phyloP scores from a whole-genome alignment of 495 filamentous ascomycete species.

The Penicillium angulare region DNA sequence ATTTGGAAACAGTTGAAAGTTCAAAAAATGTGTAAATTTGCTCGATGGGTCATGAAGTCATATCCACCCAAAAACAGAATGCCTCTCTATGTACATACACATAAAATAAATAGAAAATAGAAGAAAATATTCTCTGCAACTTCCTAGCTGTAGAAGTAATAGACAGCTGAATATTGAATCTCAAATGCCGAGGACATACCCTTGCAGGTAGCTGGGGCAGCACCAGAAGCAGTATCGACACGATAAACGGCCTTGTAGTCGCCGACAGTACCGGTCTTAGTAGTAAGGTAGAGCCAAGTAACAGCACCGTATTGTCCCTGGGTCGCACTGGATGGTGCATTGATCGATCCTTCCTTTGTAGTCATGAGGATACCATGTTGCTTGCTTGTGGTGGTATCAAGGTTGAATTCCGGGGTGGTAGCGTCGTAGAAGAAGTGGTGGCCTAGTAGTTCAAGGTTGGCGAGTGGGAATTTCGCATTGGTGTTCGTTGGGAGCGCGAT shows the following conservation, averaged over 20 bases:
- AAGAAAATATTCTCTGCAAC: conserved; percentile 21
- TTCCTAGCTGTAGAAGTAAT: conserved; percentile 53
- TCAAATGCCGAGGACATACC: conserved; percentile 61
- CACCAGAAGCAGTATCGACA: conserved; percentile 82
- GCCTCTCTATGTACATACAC: conserved; percentile 12
- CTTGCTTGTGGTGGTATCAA: conserved; percentile 53
- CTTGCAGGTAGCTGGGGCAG: conserved; percentile 70
- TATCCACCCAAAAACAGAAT: conserved; percentile 5
- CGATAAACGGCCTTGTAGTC: conserved; percentile 75
- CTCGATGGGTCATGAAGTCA: conserved; percentile 3
- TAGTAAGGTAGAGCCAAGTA: conserved; percentile 46
- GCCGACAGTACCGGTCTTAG: conserved; percentile 54
- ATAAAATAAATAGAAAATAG: conserved; percentile 9
- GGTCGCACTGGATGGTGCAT: conserved; percentile 58
- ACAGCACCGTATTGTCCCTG: conserved; percentile 65
- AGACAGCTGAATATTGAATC: conserved; percentile 82
- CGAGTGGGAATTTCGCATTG: conserved; percentile 35
- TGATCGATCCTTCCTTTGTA: conserved; percentile 52
- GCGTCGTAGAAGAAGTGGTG: conserved; percentile 72
- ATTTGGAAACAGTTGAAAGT: too few relatives aligned
- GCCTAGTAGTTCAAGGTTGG: conserved; percentile 63
- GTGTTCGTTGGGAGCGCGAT: conserved; percentile 42
- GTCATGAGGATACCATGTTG: conserved; percentile 62
- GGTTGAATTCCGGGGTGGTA: conserved; percentile 76
- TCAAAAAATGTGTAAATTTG: not conserved